Evolutionary conservation across 75 land plant species (phyloP), one percentile per base, ranked within the genome.

Genomic region (Picea glauca): DNA sequence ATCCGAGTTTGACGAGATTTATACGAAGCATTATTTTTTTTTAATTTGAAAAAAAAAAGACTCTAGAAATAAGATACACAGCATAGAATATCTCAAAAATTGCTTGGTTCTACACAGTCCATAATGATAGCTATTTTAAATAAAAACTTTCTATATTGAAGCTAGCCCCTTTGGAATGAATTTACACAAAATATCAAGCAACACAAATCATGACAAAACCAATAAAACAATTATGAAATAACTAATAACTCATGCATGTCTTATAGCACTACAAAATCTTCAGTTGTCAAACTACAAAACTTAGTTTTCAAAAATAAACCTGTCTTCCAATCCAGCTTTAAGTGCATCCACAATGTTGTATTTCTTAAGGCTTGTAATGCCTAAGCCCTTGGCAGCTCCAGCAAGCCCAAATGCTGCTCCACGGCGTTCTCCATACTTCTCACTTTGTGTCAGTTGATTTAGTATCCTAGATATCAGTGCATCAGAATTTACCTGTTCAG

Each of bases 351-450:
- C 79, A 78, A 97, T 89, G 8, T 88, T 89, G 78, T 86, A 89
- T 72, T 90, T 91, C 85, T 97, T 95, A 59, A 97, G 59, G 76
- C 86, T 86, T 31, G 99, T 80, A 33, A 97, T 85, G 63, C 98
- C 89, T 62, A 95, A 83, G 60, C 99, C 99, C 83, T 91, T 97
- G 38, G 87, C 96, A 13, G 86, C 91, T n/a, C 99, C 99, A 83
- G 99, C 99, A 78, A 95, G 86, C 15, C 99, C 99, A 89, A 97
- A 97, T 3, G 99, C 99, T 73, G 99, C 99, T 72, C 99, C 99
- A 75, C 98, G 90, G 20, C 99, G 94, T 65, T 97, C 98, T 62
- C 98, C 99, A 84, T 97, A 97, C 72, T 88, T 97, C 8, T 97
- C 99, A 84, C 92, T 85, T 61, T 86, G 80, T 93, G 90, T 87